phyloP scores from a whole-genome alignment of 306 rosid species.

The Prunus mira region DNA sequence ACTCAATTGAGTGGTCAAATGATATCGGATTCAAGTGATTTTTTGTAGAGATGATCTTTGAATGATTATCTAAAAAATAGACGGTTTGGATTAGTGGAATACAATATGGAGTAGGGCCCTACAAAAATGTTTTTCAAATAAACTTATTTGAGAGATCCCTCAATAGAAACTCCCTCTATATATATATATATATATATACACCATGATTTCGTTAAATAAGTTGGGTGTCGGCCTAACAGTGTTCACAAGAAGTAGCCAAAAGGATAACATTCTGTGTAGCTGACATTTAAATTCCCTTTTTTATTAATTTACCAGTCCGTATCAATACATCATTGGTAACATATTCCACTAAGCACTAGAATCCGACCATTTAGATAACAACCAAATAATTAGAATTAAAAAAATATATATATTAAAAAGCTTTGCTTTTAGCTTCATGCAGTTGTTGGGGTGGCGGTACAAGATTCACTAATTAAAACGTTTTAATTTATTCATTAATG shows the following conservation, averaged over 20 bases:
- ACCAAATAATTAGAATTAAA: neutral
- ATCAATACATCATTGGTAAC: neutral
- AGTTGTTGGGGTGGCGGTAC: neutral
- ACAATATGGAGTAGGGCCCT: too few relatives aligned
- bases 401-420: neutral
- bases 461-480: neutral
- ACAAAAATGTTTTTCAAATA: fast-evolving
- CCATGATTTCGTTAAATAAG: neutral
- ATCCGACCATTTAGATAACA: conserved; percentile 8
- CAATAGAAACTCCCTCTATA: too few relatives aligned
- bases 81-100: too few relatives aligned
- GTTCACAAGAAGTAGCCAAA: neutral
- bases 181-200: too few relatives aligned
- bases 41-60: too few relatives aligned
- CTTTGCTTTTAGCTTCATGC: conserved; percentile 14
- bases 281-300: neutral
- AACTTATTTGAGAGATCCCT: too few relatives aligned
- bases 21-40: too few relatives aligned
- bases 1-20: too few relatives aligned
- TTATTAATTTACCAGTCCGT: neutral
- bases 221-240: conserved; percentile 1
- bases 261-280: neutral
- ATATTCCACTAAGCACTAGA: conserved; percentile 13
- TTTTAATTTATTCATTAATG: neutral
- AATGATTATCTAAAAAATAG: too few relatives aligned